phyloP scores from a whole-genome alignment of 2,329 filamentous ascomycete species.

The Fusarium marasasianum region DNA sequence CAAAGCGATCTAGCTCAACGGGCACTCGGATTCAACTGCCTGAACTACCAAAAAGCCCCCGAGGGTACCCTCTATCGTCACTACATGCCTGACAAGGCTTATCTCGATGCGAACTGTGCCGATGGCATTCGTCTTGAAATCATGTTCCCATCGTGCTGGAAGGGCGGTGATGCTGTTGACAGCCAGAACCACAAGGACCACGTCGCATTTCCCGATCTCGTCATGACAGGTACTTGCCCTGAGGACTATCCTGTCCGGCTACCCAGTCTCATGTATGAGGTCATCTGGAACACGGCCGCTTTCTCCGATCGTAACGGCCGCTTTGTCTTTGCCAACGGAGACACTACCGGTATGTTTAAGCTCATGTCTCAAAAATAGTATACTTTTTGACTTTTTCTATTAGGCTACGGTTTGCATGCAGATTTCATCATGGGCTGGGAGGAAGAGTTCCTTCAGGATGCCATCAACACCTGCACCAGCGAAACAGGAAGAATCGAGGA shows the following conservation, averaged over 20 bases:
- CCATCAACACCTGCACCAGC: conserved; percentile 80
- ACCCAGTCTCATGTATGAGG: conserved; percentile 84
- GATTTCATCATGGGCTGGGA: conserved; percentile 89
- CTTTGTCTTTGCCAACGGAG: conserved; percentile 82
- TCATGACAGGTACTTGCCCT: conserved; percentile 82
- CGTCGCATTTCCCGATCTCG: conserved; percentile 79
- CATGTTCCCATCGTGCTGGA: conserved; percentile 92
- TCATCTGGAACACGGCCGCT: conserved; percentile 78
- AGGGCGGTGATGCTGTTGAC: conserved; percentile 71
- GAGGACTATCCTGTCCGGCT: conserved; percentile 72
- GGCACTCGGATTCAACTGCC: conserved; percentile 92
- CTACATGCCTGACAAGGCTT: conserved; percentile 80
- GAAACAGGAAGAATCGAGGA: conserved; percentile 73
- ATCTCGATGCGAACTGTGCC: conserved; percentile 81
- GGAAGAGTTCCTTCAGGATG: conserved; percentile 71
- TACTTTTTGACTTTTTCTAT: conserved; percentile 76
- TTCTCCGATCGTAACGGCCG: conserved; percentile 71
- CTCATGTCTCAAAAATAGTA: neutral
- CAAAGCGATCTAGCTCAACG: conserved; percentile 80
- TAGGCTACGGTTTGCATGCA: conserved; percentile 79
- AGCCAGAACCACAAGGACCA: conserved; percentile 68
- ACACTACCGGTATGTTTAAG: conserved; percentile 69
- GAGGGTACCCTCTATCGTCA: conserved; percentile 85
- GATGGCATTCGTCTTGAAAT: conserved; percentile 85
- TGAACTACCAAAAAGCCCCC: conserved; percentile 75